Base-by-base conservation (phyloP, 2,329 filamentous ascomycete species). In the Sclerotinia sclerotiorum region DNA sequence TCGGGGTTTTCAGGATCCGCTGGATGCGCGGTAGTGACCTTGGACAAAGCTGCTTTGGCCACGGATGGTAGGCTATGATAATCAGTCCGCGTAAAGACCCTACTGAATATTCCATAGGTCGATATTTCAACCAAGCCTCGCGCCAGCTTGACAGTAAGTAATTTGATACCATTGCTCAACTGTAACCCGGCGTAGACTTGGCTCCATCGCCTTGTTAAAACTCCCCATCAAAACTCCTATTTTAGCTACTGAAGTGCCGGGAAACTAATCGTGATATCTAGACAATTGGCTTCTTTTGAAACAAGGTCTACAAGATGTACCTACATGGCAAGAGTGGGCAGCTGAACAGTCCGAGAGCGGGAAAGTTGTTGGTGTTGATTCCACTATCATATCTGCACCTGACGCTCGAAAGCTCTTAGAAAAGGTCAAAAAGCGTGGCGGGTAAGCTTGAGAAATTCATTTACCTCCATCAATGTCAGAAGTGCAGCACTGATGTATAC, bases 301-400 rank as follows among this genome's bases (percentile, higher is more conserved):
- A 82, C 93, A 97, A 76, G 95, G 95, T 7, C 84, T 97, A 60
- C 92, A 95, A 77, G 93, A 97, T 79, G 93, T 97, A 13, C 94
- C 93, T 1, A 98, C 94, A 0, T 99, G 95, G 92, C 93, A 97
- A 78, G 95, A 98, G 79, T 99, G 95, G 95, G 88, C 89, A 21
- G 90, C 91, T 46, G 91, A 95, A 77, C 90, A 97, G 79, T 88
- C 91, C n/a, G 87, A 91, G 62, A 91, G 88, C 54, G 93, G 93
- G 69, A 97, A 97, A 81, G 85, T 87, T 24, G 94, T 98, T 21
- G 94, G 91, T 57, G 93, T 99, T 54, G 95, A 99, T 77, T 91
- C 95, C 0, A 91, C 92, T 19, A 86, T 97, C 27, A 88, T 99
- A 73, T 91, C 94, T 49, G 91, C 75, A 81, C 84, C 86, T 65